These are phyloP conservation scores for Lentinula aciculospora DNA, from an alignment of 768 basidiomycete genomes.

Conservation along the genomic window DNA sequence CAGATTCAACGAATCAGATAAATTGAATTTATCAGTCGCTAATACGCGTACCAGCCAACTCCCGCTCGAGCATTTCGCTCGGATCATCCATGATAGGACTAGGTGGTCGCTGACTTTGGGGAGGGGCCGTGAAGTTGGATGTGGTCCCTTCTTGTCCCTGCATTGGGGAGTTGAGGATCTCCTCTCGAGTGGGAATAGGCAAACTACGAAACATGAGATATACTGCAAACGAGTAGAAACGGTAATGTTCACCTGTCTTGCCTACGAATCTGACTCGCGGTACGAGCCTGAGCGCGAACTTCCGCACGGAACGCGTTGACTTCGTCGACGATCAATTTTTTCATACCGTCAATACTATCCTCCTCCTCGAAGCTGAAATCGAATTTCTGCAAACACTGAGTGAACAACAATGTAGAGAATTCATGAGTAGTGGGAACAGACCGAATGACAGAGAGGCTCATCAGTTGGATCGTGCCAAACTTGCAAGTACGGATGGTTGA, in stretches of 20 bases:
- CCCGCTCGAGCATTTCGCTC: constrained; percentile 78
- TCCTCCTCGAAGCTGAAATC: constrained; percentile 97
- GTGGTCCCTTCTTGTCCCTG: constrained; percentile 68
- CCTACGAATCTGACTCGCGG: constrained; percentile 64
- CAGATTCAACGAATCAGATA: constrained; percentile 3
- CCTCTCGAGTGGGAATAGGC: constrained; percentile 76
- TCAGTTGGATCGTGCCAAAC: constrained; percentile 99
- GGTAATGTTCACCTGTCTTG: constrained; percentile 59
- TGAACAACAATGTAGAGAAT: neutral
- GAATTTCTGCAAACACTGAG: constrained; percentile 55
- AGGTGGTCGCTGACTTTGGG: constrained; percentile 36
- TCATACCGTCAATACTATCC: constrained; percentile 97
- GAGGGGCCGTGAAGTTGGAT: constrained; percentile 54
- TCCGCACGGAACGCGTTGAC: constrained; percentile 85
- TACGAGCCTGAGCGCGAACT: constrained; percentile 79
- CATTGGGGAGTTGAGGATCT: constrained; percentile 74
- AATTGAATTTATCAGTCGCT: constrained; percentile 14
- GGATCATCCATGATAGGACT: constrained; percentile 82
- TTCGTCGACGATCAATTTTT: constrained; percentile 89
- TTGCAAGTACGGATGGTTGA: constrained; percentile 90
- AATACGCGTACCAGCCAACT: constrained; percentile 71
- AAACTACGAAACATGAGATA: constrained; percentile 36
- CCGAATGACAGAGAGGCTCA: constrained; percentile 80
- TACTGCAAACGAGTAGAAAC: no score
- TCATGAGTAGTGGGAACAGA: constrained; percentile 24